These are phyloP conservation scores for Benincasa hispida DNA, from an alignment of 306 rosid species.

Conservation along the genomic window DNA sequence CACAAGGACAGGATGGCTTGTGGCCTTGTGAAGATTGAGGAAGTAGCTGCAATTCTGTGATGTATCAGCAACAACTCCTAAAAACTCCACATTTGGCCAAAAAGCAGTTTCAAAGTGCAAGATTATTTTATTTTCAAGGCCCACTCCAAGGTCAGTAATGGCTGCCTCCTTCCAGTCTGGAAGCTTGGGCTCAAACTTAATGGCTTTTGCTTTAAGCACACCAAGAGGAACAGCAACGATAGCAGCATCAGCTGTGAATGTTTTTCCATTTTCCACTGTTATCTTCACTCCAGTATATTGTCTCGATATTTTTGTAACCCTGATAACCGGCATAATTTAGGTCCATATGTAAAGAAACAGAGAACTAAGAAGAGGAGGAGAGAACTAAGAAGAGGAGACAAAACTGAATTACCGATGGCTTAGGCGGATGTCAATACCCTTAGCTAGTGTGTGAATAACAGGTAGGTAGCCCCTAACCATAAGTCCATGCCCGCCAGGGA, in stretches of 20 bases:
- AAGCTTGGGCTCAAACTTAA: constrained; percentile 82
- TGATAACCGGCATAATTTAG: constrained; percentile 20
- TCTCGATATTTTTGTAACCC: constrained; percentile 76
- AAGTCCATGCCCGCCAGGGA: constrained; percentile 98
- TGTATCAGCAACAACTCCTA: constrained; percentile 93
- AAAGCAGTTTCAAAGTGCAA: constrained; percentile 83
- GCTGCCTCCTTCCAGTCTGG: constrained; percentile 98
- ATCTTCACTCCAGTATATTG: constrained; percentile 72
- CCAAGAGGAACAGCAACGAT: constrained; percentile 88
- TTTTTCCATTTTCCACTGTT: constrained; percentile 59
- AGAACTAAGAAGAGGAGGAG: not conserved
- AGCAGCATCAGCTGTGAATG: constrained; percentile 85
- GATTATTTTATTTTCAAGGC: constrained; percentile 82
- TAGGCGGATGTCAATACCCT: constrained; percentile 83
- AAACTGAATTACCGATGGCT: constrained; percentile 52
- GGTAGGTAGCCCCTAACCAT: constrained; percentile 97
- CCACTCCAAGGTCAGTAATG: constrained; percentile 77
- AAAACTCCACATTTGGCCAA: constrained; percentile 97
- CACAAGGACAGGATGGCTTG: constrained; percentile 80
- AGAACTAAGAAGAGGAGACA: not conserved
- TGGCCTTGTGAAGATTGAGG: constrained; percentile 97
- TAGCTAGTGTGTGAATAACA: constrained; percentile 88
- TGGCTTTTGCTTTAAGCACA: constrained; percentile 63
- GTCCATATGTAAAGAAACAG: not conserved
- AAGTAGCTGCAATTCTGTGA: constrained; percentile 92